phyloP scores from a whole-genome alignment of 495 filamentous ascomycete genomes.

The Penicillium psychrofluorescens region DNA sequence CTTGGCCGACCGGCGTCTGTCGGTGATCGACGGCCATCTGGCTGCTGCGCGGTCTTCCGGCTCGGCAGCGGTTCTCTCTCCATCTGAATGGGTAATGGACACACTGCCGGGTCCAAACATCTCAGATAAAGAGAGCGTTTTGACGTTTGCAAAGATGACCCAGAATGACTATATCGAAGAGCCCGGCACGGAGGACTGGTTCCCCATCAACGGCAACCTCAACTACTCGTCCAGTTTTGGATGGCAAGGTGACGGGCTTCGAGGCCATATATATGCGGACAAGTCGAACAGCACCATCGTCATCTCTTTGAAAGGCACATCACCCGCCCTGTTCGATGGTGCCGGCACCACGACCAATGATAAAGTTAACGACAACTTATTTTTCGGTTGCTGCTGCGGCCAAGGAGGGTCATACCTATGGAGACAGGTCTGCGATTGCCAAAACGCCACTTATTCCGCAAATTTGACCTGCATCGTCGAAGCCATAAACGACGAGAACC shows the following conservation, averaged over 20 bases:
- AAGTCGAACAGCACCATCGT: slow-evolving; percentile 79
- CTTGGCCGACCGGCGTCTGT: slow-evolving; percentile 68
- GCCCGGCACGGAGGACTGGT: slow-evolving; percentile 68
- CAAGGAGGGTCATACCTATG: slow-evolving; percentile 84
- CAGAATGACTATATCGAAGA: slow-evolving; percentile 79
- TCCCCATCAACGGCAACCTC: slow-evolving; percentile 69
- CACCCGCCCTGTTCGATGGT: slow-evolving; percentile 86
- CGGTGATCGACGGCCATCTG: slow-evolving; percentile 69
- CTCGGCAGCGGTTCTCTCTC: slow-evolving; percentile 48
- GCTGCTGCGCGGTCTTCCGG: slow-evolving; percentile 57
- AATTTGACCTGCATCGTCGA: slow-evolving; percentile 81
- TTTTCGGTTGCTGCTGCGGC: slow-evolving; percentile 95
- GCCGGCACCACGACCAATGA: slow-evolving; percentile 94
- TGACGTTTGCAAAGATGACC: slow-evolving; percentile 80
- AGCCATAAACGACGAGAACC: slow-evolving; percentile 70
- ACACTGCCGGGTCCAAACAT: slow-evolving; percentile 72
- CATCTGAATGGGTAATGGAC: slow-evolving; percentile 78
- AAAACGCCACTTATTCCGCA: slow-evolving; percentile 73
- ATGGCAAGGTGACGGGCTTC: slow-evolving; percentile 81
- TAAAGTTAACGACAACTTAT: slow-evolving; percentile 95
- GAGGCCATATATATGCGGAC: slow-evolving; percentile 89
- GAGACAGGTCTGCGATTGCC: slow-evolving; percentile 88
- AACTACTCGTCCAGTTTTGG: slow-evolving; percentile 82
- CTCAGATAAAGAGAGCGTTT: slow-evolving; percentile 75
- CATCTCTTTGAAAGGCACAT: slow-evolving; percentile 88